Base-by-base conservation (phyloP, 139 green algal genomes). In the Yamagishiella unicocca region DNA sequence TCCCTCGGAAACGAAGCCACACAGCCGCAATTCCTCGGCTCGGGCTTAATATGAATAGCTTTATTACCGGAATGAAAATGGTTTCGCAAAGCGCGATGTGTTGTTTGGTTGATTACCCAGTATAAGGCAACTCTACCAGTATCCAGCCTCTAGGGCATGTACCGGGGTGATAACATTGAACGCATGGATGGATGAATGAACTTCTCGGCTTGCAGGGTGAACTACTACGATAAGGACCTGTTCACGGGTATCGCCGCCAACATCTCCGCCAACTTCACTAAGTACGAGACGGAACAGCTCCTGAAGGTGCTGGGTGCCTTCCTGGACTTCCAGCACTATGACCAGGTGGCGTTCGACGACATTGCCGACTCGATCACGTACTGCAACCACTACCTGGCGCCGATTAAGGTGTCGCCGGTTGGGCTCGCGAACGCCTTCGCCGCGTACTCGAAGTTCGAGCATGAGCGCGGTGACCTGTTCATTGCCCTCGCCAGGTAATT, bases 331-430 rank as follows among this genome's bases (percentile, higher is more conserved):
- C 64, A 61, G 55, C 83, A 90, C 82, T 93, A 88, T 64, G 72
- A 67, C 46, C 38, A 45, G 35, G 42, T 42, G 9, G 82, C 89
- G 22, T 90, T 85, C 29, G 90, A 93, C 42, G 90, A 93, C 78
- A 85, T 93, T 38, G 90, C 86, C 22, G 90, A 93, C 83, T 89
- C 71, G 53, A 91, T 93, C 72, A 89, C 90, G 21, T 93, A 93
- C 78, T 89, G 82, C 82, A 93, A 93, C 87, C 87, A 93, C 87
- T 93, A 93, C 87, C 83, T 93, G 70, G 87, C 90, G 7, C 87
- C 90, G 78, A 74, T 91, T 55, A 87, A 89, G 76, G 40, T 53
- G 46, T 83, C 61, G 21, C 72, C 71, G 2, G 7, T 40, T 21
- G 45, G 88, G 71, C 70, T 92, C 10, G 71, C 70, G 12, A 75